Evolutionary conservation across 2,329 filamentous ascomycete species (phyloP).

Genomic region (Scedosporium apiospermum): DNA sequence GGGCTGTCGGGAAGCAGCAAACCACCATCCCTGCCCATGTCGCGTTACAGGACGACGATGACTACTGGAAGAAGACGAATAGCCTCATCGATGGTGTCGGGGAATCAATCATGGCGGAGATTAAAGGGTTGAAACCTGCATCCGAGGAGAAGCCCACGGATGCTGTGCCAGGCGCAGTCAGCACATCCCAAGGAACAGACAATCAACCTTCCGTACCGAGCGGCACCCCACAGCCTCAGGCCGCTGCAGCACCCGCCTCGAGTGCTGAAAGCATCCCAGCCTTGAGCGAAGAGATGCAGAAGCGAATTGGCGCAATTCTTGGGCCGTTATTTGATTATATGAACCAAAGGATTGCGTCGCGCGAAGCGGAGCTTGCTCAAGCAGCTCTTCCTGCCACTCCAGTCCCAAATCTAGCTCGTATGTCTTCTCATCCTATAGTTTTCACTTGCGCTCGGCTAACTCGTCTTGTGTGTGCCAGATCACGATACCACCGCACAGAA

Average conservation of each 20-base stretch:
- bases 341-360: neutral
- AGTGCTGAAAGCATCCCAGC: neutral
- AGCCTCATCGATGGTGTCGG: neutral
- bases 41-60: conserved; percentile 4
- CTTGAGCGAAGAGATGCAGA: neutral
- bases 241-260: neutral
- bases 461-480: neutral
- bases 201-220: neutral
- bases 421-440: neutral
- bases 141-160: neutral
- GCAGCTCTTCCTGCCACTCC: neutral
- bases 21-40: neutral
- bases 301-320: neutral
- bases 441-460: neutral
- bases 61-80: conserved; percentile 5
- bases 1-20: neutral
- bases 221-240: neutral
- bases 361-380: conserved; percentile 3
- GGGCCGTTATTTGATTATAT: neutral
- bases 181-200: neutral
- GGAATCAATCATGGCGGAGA: neutral
- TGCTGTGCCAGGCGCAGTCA: neutral
- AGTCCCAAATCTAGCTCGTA: neutral
- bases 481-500: conserved; percentile 3
- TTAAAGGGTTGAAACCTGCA: neutral